Base-by-base conservation (phyloP, 805 yeast genomes). In the Hanseniaspora taiwanica region DNA sequence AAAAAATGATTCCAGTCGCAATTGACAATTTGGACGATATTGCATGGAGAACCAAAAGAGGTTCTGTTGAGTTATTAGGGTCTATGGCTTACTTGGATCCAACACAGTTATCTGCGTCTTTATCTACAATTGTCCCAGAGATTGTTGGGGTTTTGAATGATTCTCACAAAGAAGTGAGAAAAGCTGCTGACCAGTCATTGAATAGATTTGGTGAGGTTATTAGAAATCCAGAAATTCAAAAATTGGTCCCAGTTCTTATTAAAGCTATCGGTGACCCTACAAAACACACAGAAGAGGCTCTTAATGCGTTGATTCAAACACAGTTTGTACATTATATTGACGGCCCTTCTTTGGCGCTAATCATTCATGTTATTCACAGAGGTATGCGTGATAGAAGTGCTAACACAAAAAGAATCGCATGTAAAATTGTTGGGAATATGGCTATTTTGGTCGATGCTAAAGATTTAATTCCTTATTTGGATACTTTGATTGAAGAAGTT, bases 401-500 rank as follows among this genome's bases (percentile, higher is more conserved):
- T 0, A 69, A 77, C 34, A 83, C 91, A 4, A 91, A 89, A 66
- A 76, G 82, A 58, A 85, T 85, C 59, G 89, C 97, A 0, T 87
- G 97, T 60, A 96, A 91, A 62, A 89, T 91, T 66, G 96, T 91
- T 23, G 99, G 99, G 46, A 91, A 91, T 55, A 91, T 91, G 97
- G 86, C 97, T 2, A 85, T 91, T 56, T 68, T 91, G 52, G 96
- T 94, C 14, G 97, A 89, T 52, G 69, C 84, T 14, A 75, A 72
- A 49, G 98, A 91, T 58, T 68, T 91, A 44, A 61, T 75, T 39
- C 96, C 96, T 20, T 91, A 91, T 61, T 65, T 91, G 52, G 72
- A 76, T 18, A 74, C 76, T 34, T 68, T 91, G 49, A 79, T 89
- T 35, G 69, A 76, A 9, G 96, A 86, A 50, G 72, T 91, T 44